Evolutionary conservation across 352 stramenopile species (phyloP).

Genomic region (Aphanomyces euteiches): DNA sequence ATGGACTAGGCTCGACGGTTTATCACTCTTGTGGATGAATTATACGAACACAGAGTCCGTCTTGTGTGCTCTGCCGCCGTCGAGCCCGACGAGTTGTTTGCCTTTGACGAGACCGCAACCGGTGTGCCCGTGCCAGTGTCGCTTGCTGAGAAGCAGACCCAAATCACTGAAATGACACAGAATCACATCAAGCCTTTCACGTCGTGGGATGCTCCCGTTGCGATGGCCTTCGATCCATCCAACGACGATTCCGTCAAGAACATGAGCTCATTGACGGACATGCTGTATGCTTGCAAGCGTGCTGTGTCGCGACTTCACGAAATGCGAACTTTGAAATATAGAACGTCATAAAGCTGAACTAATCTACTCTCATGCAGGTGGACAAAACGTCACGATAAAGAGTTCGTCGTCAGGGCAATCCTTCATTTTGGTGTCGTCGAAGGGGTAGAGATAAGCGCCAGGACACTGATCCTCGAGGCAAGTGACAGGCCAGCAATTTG

Average conservation of each 20-base stretch:
- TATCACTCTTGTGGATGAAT: conserved; percentile 96
- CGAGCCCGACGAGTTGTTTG: conserved; percentile 51
- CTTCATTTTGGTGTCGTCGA: conserved; percentile 35
- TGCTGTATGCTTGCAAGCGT: conserved; percentile 74
- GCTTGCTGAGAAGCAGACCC: conserved; percentile 41
- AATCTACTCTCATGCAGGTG: conserved; percentile 7
- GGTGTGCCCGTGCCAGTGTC: conserved; percentile 33
- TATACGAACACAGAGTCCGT: conserved; percentile 89
- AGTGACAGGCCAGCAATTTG: conserved; percentile 28
- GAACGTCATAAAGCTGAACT: conserved; percentile 14
- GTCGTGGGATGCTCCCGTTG: conserved; percentile 62
- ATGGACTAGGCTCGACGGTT: conserved; percentile 82
- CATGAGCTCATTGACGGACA: conserved; percentile 62
- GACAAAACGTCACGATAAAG: conserved; percentile 38
- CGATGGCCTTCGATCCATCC: conserved; percentile 33
- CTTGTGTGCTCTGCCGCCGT: conserved; percentile 56
- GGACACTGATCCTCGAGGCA: conserved; percentile 31
- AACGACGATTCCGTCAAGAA: conserved; percentile 56
- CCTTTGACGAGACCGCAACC: conserved; percentile 55
- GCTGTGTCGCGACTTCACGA: conserved; percentile 77
- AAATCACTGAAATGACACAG: conserved; percentile 38
- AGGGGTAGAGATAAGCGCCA: conserved; percentile 34
- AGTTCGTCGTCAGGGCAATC: conserved; percentile 34
- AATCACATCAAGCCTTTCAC: conserved; percentile 57
- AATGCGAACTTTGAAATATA: conserved; percentile 82